Evolutionary conservation across 2,329 filamentous ascomycete genomes (phyloP), one percentile per base, ranked within the genome.

Genomic region (Trichoderma sp.): DNA sequence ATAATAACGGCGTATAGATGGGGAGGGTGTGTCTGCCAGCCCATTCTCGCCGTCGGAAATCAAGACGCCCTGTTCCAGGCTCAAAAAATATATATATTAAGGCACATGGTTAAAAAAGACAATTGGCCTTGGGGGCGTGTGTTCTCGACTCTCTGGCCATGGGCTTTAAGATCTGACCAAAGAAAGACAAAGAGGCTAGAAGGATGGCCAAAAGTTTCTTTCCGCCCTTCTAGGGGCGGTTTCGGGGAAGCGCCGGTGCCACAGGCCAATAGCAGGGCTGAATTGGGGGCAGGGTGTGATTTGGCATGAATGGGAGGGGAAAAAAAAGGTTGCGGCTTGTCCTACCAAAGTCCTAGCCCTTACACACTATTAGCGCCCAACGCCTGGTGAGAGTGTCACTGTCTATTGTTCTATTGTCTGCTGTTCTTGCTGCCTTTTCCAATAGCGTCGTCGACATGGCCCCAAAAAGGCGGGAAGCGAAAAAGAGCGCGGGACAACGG

Each of bases 171-270:
- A n/a, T 58, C 55, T 68, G 37, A 60, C 64, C 29, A 67, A 27
- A 43, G 35, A 21, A 59, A 47, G 47, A 24, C 47, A 21, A 24
- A 49, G 43, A 5, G n/a, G 29, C 56, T 55, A 61, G 57, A 68
- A 53, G 49, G 16, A n/a, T 62, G 52, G 66, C 35, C 56, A 55
- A 68, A 68, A 59, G 56, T 68, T 55, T 55, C 47, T 68, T 31
- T 60, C 40, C 33, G 47, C n/a, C 33, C 65, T 53, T 68, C 57
- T 52, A 60, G 64, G 24, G 43, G 43, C 21, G n/a, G 35, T 37
- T 29, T 37, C 6, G 16, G 58, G 16, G 61, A 64, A 56, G 52
- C 61, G 49, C 59, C 59, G 59, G 59, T 19, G 19, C 47, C 60
- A 55, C 47, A n/a, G 49, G 43, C 40, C 40, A 52, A 52, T 33